These are phyloP conservation scores for Candida piceae DNA, from an alignment of 805 yeast species.

Conservation along the genomic window DNA sequence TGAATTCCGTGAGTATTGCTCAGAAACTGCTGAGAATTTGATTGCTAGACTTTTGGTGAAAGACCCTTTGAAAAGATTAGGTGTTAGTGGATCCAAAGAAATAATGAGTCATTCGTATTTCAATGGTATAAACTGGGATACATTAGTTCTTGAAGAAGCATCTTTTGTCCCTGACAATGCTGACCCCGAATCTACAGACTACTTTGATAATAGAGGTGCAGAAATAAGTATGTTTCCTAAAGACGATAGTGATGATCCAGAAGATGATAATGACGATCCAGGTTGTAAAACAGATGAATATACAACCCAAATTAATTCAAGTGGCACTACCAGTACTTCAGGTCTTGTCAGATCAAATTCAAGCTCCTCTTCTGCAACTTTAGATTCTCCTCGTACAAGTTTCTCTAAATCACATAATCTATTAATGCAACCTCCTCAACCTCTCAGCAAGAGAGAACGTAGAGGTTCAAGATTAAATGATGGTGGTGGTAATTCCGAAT, in stretches of 20 bases:
- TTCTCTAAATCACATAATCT: conserved; percentile 21
- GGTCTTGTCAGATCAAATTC: conserved; percentile 15
- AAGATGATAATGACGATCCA: conserved; percentile 27
- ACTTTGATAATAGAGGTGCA: conserved; percentile 90
- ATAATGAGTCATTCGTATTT: conserved; percentile 79
- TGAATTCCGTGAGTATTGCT: conserved; percentile 47
- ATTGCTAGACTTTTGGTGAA: conserved; percentile 56
- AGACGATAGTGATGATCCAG: conserved; percentile 32
- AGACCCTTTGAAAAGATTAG: conserved; percentile 67
- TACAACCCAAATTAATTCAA: no score
- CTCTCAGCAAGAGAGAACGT: conserved; percentile 57
- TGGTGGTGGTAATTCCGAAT: conserved; percentile 61
- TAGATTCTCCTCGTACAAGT: conserved; percentile 26
- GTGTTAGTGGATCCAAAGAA: conserved; percentile 73
- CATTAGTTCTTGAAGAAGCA: conserved; percentile 63
- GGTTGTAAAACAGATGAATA: no score
- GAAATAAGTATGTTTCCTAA: conserved; percentile 56
- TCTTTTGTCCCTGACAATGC: conserved; percentile 78
- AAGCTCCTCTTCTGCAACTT: conserved; percentile 23
- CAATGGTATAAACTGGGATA: conserved; percentile 66
- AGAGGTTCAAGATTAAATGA: conserved; percentile 62
- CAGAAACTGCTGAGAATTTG: conserved; percentile 69
- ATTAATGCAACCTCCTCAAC: conserved; percentile 15
- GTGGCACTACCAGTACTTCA: no score
- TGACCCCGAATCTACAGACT: conserved; percentile 84